These are phyloP conservation scores for Cyanidium caldarium DNA, from an alignment of 23 red algal species.

Conservation along the genomic window DNA sequence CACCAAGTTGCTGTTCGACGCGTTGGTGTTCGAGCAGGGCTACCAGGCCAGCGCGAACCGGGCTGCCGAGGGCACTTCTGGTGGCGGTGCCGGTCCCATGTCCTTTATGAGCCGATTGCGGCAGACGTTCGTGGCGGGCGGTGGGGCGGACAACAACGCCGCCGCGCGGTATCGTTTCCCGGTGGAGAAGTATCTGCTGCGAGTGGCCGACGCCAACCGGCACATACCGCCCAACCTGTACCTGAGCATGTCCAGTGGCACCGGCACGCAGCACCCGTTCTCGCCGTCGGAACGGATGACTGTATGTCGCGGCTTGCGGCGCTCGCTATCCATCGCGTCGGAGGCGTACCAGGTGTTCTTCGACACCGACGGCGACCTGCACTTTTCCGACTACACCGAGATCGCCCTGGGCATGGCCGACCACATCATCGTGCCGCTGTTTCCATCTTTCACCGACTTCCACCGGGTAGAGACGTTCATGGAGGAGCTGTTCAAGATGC, in stretches of 20 bases:
- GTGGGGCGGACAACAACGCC: not conserved
- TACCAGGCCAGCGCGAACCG: not conserved
- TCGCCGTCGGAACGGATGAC: not conserved
- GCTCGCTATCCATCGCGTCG: not conserved
- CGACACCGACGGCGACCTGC: constrained; percentile 21
- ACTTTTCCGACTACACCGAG: constrained; percentile 13
- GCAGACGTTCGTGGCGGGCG: not conserved
- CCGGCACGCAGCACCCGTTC: constrained; percentile 4
- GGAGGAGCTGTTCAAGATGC: constrained; percentile 15
- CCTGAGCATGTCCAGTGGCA: constrained; percentile 2
- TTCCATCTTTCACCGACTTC: constrained; percentile 21
- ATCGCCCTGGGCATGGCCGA: constrained; percentile 15
- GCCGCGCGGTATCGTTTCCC: not conserved
- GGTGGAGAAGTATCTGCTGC: constrained; percentile 13
- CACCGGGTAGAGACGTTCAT: constrained; percentile 16
- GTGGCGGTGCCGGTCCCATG: not conserved
- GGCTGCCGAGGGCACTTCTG: not conserved
- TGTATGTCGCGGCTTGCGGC: not conserved
- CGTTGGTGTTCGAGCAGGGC: not conserved
- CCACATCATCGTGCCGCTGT: constrained; percentile 10
- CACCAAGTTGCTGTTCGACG: not conserved
- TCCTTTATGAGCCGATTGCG: not conserved
- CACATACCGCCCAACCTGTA: constrained; percentile 16
- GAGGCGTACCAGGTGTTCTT: constrained; percentile 9
- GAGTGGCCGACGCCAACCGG: constrained; percentile 6